Evolutionary conservation across 2,329 filamentous ascomycete species (phyloP), one percentile per base, ranked within the genome.

Genomic region (Lachnum nothofagi): DNA sequence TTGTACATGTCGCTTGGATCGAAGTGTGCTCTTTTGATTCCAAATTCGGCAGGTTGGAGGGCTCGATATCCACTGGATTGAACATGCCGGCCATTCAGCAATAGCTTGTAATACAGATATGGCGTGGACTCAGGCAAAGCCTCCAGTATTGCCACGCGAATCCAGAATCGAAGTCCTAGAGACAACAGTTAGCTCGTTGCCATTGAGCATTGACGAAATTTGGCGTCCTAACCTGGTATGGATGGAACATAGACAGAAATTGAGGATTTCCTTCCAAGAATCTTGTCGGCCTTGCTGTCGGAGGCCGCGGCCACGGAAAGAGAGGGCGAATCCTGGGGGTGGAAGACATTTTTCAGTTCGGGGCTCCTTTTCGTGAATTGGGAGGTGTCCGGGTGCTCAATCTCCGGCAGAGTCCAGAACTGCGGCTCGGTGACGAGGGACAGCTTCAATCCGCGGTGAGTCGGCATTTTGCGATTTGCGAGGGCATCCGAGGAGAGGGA

Each of bases 181-280:
- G 12, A 2, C 16, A 20, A 10, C 22, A 17, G 23, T 60, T 22
- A 60, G 49, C 35, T 35, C 4, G 10, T 16, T 5, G 37, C 20
- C 20, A 14, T 12, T 16, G 8, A 35, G 9, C 2, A 7, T 3
- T 4, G 19, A 16, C 24, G 14, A 23, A 23, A 19, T 20, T 3
- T n/a, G 20, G 8, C 63, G 48, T 61, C n/a, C n/a, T n/a, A n/a
- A 78, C 78, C 77, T 61, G 77, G 70, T 3, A 70, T 59, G 0
- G 78, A 79, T 2, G 78, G 76, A 10, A 82, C 70, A 55, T 82
- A 82, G 27, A 81, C 77, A 1, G 78, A 77, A 19, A 75, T 65
- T 3, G 62, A 69, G 1, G 77, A 70, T 23, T 56, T 46, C 42
- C 58, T 54, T 22, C 61, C 63, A 41, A 65, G 66, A 53, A 55